A percentile compares a stretch with the other conserved stretches of the same genome.
These are phyloP conservation scores for Penicillium sp. DNA, from an alignment of 2,329 filamentous ascomycete species.

Conservation along the genomic window DNA sequence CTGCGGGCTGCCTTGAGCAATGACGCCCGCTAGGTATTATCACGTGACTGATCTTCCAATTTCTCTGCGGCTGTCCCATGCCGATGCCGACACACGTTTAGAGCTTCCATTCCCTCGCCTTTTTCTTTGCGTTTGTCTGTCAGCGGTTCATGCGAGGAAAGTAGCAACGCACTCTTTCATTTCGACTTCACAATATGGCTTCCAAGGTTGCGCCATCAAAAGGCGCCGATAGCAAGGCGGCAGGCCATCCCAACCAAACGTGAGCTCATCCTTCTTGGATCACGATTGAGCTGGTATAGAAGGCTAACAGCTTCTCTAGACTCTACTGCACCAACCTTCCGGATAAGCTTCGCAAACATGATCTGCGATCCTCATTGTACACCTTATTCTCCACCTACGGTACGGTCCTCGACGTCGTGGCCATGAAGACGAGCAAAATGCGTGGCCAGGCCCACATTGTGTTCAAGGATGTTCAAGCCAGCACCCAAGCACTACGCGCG, in stretches of 20 bases:
- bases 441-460: slow-evolving; percentile 93
- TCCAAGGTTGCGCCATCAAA: slow-evolving; percentile 46
- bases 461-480: slow-evolving; percentile 86
- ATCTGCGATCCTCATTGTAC: slow-evolving; percentile 85
- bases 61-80: not conserved
- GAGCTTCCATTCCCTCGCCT: not conserved
- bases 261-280: slow-evolving; percentile 49
- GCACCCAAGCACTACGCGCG: slow-evolving; percentile 89
- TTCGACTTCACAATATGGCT: slow-evolving; percentile 34
- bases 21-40: slow-evolving; percentile 28
- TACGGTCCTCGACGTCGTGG: slow-evolving; percentile 87
- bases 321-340: slow-evolving; percentile 90
- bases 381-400: slow-evolving; percentile 94
- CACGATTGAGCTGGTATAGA: slow-evolving; percentile 5
- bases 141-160: not conserved
- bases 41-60: slow-evolving; percentile 6
- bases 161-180: not conserved
- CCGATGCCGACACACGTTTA: not conserved
- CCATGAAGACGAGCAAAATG: slow-evolving; percentile 88
- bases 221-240: slow-evolving; percentile 42
- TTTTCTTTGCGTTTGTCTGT: not conserved
- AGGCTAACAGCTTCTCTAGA: slow-evolving; percentile 52
- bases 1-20: slow-evolving; percentile 16
- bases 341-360: slow-evolving; percentile 85
- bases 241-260: slow-evolving; percentile 77